phyloP scores from a whole-genome alignment of 148 eudicot genomes.

The Agrostemma githago region DNA sequence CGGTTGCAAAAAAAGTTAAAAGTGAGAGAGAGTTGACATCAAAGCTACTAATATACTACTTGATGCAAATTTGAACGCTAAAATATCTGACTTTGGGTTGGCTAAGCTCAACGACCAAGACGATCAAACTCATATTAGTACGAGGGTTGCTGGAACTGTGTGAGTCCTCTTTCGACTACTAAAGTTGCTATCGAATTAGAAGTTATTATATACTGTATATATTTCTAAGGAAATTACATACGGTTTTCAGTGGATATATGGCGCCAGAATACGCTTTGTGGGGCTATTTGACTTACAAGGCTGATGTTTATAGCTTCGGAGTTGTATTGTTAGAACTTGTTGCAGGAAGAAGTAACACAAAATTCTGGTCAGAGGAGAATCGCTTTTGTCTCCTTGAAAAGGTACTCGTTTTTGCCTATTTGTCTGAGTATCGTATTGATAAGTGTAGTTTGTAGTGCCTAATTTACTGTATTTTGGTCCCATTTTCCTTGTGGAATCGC shows the following conservation, averaged over 20 bases:
- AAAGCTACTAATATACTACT: slow-evolving; percentile 15
- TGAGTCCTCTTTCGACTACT: slow-evolving; percentile 4
- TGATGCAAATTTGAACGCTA: slow-evolving; percentile 6
- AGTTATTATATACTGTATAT: too few species aligned
- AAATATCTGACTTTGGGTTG: slow-evolving; percentile 18
- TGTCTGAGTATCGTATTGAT: too few species aligned
- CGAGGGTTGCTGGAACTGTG: slow-evolving; percentile 21
- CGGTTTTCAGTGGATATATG: slow-evolving; percentile 54
- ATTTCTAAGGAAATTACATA: not conserved
- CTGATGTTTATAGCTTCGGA: slow-evolving; percentile 64
- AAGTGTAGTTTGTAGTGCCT: too few species aligned
- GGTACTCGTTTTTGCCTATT: too few species aligned
- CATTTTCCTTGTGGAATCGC: too few species aligned
- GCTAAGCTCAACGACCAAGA: slow-evolving; percentile 18
- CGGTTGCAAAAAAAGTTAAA: too few species aligned
- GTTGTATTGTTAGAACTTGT: slow-evolving; percentile 50
- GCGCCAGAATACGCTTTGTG: slow-evolving; percentile 64
- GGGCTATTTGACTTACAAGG: slow-evolving; percentile 56
- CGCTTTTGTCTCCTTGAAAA: slow-evolving; percentile 48
- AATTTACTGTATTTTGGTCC: too few species aligned
- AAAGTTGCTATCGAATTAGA: too few species aligned
- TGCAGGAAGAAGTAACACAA: slow-evolving; percentile 48
- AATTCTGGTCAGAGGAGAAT: slow-evolving; percentile 30
- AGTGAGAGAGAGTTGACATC: too few species aligned
- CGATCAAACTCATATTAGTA: slow-evolving; percentile 16